These are phyloP conservation scores for Solanum medicagineum DNA, from an alignment of 257 asterid species.

Conservation along the genomic window DNA sequence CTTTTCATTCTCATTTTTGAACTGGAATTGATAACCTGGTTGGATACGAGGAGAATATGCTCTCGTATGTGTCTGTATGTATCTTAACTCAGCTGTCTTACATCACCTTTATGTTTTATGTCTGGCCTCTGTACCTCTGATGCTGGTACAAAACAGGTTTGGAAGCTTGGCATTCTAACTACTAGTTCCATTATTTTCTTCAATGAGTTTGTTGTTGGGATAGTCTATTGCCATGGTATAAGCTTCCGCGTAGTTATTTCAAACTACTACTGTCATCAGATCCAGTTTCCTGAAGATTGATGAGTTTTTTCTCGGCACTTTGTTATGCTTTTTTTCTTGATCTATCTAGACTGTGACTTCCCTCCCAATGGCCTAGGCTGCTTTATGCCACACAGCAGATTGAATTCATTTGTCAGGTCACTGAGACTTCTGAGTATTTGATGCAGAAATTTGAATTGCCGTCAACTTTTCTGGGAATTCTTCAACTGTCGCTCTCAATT, in stretches of 20 bases:
- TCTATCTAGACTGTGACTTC: not conserved
- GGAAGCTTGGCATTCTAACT: not conserved
- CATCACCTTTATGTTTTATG: not conserved
- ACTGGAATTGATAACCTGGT: not conserved
- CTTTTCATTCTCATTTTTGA: not conserved
- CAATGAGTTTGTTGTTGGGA: not conserved
- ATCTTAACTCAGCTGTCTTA: not conserved
- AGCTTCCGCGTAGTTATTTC: not conserved
- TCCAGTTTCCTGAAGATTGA: not conserved
- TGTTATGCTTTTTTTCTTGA: not conserved
- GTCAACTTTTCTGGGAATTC: not conserved
- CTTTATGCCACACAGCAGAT: not conserved
- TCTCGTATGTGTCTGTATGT: not conserved
- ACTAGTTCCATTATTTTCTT: not conserved
- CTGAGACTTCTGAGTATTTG: conserved; percentile 1
- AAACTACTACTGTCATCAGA: not conserved
- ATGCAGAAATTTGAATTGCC: not conserved
- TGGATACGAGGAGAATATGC: not conserved
- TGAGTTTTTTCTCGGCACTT: not conserved
- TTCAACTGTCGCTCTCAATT: not conserved
- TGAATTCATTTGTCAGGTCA: not conserved
- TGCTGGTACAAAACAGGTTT: not conserved
- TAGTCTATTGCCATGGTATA: not conserved
- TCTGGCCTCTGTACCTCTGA: not conserved
- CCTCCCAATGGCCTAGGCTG: not conserved